Percentiles rank a stretch among this genome's conserved stretches.
These are phyloP conservation scores for Candida ficus DNA, from an alignment of 805 yeast species.

Conservation along the genomic window DNA sequence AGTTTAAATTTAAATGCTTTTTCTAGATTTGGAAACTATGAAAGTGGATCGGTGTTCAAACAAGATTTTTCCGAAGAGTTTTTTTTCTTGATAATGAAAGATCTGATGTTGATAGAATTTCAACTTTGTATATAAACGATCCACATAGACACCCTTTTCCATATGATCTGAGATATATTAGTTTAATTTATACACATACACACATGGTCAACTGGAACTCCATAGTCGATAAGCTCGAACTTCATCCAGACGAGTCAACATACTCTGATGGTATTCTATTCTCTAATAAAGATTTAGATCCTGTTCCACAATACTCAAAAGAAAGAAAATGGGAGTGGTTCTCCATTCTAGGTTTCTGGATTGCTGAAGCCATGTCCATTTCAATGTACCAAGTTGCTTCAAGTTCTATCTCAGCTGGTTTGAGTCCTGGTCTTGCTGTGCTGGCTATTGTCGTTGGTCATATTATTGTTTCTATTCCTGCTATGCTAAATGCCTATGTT, in stretches of 20 bases:
- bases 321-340: slow-evolving; percentile 69
- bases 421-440: slow-evolving; percentile 49
- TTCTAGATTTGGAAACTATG: too few relatives aligned
- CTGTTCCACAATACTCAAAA: slow-evolving; percentile 54
- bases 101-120: background rate
- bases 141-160: too few relatives aligned
- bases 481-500: slow-evolving; percentile 18
- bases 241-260: slow-evolving; percentile 16
- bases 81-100: background rate
- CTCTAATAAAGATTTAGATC: slow-evolving; percentile 59
- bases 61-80: background rate
- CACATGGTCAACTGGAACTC: slow-evolving; percentile 1
- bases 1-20: too few relatives aligned
- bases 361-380: slow-evolving; percentile 73
- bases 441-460: slow-evolving; percentile 24
- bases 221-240: slow-evolving; percentile 11
- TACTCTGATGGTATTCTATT: slow-evolving; percentile 32
- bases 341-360: slow-evolving; percentile 43
- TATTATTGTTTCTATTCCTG: slow-evolving; percentile 23
- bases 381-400: slow-evolving; percentile 80
- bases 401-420: slow-evolving; percentile 58
- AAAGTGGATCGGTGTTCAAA: background rate
- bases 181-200: background rate
- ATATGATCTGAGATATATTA: too few relatives aligned
- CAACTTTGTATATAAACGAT: too few relatives aligned